Evolutionary conservation across 1,139 yeast species (phyloP).

Genomic region (Schizosaccharomyces versatilis): DNA sequence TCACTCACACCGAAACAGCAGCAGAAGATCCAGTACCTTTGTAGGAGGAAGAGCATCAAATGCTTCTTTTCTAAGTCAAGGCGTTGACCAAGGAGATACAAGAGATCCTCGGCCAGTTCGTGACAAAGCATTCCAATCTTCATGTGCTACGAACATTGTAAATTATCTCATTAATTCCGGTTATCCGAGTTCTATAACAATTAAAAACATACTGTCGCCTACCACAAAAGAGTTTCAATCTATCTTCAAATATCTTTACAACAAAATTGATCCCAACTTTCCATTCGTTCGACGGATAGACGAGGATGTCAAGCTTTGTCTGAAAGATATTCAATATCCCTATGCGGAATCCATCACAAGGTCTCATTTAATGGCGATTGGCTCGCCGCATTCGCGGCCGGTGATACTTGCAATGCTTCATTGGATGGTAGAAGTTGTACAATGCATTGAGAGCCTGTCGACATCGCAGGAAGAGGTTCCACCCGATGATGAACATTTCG

Average conservation of each 20-base stretch:
- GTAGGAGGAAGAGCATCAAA: neutral
- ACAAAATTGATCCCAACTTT: constrained; percentile 58
- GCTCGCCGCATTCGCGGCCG: constrained; percentile 76
- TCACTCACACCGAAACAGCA: neutral
- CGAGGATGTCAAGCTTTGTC: constrained; percentile 46
- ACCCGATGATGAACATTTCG: constrained; percentile 6
- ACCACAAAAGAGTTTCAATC: constrained; percentile 69
- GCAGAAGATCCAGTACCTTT: neutral
- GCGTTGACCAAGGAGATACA: neutral
- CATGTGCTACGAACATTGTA: constrained; percentile 25
- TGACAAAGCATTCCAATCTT: constrained; percentile 40
- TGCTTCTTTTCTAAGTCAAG: neutral
- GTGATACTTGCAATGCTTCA: constrained; percentile 42
- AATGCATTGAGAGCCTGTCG: constrained; percentile 5
- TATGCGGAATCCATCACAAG: constrained; percentile 34
- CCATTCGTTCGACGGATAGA: constrained; percentile 48
- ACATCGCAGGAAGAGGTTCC: constrained; percentile 5
- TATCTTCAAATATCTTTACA: constrained; percentile 62
- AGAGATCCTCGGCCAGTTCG: constrained; percentile 59
- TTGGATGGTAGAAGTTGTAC: constrained; percentile 15
- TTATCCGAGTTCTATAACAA: constrained; percentile 45
- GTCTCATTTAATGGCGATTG: constrained; percentile 64
- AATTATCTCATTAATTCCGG: constrained; percentile 36
- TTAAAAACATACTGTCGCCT: constrained; percentile 48
- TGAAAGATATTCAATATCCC: constrained; percentile 54